Evolutionary conservation across 2,329 filamentous ascomycete genomes (phyloP).

Genomic region (Penicillium concentricum): DNA sequence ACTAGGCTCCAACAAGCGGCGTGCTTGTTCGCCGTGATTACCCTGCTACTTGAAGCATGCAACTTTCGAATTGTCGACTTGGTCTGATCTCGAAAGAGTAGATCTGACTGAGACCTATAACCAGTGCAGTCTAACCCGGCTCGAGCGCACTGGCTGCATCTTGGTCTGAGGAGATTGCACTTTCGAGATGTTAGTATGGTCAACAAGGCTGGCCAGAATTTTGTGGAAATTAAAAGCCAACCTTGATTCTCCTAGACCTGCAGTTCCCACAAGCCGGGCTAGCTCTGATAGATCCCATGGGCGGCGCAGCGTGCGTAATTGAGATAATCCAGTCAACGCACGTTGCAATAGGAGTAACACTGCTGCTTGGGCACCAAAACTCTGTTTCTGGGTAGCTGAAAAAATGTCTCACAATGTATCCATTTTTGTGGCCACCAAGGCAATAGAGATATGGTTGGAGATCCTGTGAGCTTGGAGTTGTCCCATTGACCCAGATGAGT

Average conservation of each 20-base stretch:
- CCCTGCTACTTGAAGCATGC: background rate
- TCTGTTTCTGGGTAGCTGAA: background rate
- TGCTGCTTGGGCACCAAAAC: background rate
- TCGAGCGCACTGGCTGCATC: slow-evolving; percentile 4
- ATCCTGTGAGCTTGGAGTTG: background rate
- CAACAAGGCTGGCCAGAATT: background rate
- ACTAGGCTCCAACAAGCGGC: background rate
- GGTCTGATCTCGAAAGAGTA: slow-evolving; percentile 4
- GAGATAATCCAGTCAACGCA: background rate
- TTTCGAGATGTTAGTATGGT: background rate
- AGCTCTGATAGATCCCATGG: background rate
- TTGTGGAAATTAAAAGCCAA: background rate
- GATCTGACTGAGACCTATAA: slow-evolving; percentile 3
- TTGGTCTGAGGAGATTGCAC: slow-evolving; percentile 2
- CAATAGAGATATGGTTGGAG: background rate
- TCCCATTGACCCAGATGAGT: background rate
- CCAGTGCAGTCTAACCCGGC: background rate
- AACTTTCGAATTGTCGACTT: background rate
- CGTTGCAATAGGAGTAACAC: background rate
- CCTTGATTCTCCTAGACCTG: slow-evolving; percentile 1
- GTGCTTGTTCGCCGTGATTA: background rate
- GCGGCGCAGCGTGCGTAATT: background rate
- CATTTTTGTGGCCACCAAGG: background rate
- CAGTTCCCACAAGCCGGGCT: slow-evolving; percentile 4
- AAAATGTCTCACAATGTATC: background rate